Evolutionary conservation across 2,329 filamentous ascomycete species (phyloP), one percentile per base, ranked within the genome.

Genomic region (Ascochyta pisi): DNA sequence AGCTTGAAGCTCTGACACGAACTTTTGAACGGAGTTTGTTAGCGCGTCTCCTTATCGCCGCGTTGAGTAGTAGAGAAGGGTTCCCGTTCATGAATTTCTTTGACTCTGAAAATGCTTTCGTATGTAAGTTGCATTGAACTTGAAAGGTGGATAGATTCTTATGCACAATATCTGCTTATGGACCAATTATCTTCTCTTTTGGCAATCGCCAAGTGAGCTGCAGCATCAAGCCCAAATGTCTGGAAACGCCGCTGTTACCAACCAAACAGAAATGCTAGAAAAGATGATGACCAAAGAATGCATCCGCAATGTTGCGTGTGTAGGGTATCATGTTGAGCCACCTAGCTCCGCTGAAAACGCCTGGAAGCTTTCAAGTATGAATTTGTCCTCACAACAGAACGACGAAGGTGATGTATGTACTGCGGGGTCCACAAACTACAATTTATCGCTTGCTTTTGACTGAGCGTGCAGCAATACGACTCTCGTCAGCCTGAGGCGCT

Each of bases 21-120:
- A 58, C 41, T 66, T 66, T 65, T 57, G 58, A 46, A 34, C 54
- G 63, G 66, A 39, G 58, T 65, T 66, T 58, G 54, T 29, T 68
- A 66, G 65, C 58, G 64, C 27, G 45, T 6, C 51, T 42, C 23
- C 33, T 62, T 67, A 66, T 13, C 40, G 49, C 64, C 63, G 62
- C 10, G 16, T 10, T 38, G 3, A 1, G 16, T 2, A 3, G 12
- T 10, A 10, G 27, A 29, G 27, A 29, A 9, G 8, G 27, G 27
- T 29, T 8, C 24, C 1, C 10, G 0, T 31, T 4, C 29, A 31
- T 6, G 29, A 15, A 31, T 10, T 29, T 12, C 5, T 26, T 26
- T 8, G 24, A 26, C 24, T 7, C 8, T 8, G 24, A 26, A 6
- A 12, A 33, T 33, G 29, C 12, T 16, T 35, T n/a, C 5, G 15